A percentile compares a stretch with the other conserved stretches of the same genome.
Conservation (phyloP, 495 filamentous ascomycete genomes). For the Bryoglossum gracile region DNA sequence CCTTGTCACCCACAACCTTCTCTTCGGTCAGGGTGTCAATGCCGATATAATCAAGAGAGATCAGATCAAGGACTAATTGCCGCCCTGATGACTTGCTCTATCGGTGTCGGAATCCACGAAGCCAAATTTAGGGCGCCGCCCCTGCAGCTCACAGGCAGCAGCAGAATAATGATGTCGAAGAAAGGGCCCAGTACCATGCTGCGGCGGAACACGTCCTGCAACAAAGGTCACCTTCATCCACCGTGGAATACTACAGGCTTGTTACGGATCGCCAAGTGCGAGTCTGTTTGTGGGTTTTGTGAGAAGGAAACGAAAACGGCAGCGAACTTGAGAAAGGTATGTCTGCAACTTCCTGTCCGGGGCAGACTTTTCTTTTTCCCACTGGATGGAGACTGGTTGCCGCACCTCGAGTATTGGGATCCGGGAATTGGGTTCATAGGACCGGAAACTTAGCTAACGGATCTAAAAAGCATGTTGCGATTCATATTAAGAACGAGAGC, state of each 20-base stretch:
- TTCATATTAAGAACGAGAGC: slow-evolving; percentile 24
- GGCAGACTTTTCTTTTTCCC: too few relatives aligned
- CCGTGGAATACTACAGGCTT: slow-evolving; percentile 22
- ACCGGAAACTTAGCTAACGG: slow-evolving; percentile 5
- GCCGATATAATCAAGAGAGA: background rate
- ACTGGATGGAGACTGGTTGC: too few relatives aligned
- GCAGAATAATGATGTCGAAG: slow-evolving; percentile 1
- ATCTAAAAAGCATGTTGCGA: slow-evolving; percentile 19
- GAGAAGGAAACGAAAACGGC: slow-evolving; percentile 26
- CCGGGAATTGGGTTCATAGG: too few relatives aligned
- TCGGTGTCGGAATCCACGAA: background rate
- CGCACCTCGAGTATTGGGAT: too few relatives aligned
- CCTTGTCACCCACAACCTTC: background rate
- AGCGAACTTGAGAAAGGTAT: slow-evolving; percentile 22
- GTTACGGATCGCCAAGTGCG: slow-evolving; percentile 21
- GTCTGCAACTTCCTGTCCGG: too few relatives aligned
- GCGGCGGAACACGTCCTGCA: slow-evolving; percentile 20
- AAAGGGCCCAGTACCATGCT: background rate
- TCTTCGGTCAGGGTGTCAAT: background rate
- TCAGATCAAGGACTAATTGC: background rate
- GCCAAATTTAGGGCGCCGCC: background rate
- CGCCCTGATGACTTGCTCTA: slow-evolving; percentile 1
- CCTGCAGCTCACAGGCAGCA: background rate
- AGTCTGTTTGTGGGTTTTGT: slow-evolving; percentile 23
- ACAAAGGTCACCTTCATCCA: slow-evolving; percentile 22